These are phyloP conservation scores for Kentomonas sorsogonicus DNA, from an alignment of 208 protist genomes.

Conservation along the genomic window DNA sequence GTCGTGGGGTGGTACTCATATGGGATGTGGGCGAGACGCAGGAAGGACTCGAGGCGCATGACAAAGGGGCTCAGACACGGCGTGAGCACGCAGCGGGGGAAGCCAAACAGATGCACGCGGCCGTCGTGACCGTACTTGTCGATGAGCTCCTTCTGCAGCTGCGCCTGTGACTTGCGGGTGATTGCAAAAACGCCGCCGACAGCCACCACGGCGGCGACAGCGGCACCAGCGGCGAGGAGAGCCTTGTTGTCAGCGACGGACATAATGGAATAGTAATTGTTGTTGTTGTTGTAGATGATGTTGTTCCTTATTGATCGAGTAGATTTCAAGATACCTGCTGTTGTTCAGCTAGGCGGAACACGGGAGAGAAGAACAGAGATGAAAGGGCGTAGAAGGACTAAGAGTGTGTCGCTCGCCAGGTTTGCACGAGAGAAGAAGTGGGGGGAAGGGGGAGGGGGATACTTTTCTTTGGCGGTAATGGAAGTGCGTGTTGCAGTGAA, in stretches of 20 bases:
- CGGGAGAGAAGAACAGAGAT: no score
- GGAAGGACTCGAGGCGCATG: slow-evolving; percentile 24
- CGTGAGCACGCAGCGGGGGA: slow-evolving; percentile 16
- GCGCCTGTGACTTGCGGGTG: background rate
- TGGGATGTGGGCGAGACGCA: slow-evolving; percentile 19
- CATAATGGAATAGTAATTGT: background rate
- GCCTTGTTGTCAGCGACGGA: slow-evolving; percentile 14
- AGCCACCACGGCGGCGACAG: slow-evolving; percentile 1
- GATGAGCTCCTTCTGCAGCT: slow-evolving; percentile 10
- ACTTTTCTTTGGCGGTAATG: background rate
- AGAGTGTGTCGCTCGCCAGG: background rate
- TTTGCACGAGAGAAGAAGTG: background rate
- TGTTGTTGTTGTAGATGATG: background rate
- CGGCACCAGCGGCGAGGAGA: slow-evolving; percentile 6
- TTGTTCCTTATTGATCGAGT: background rate
- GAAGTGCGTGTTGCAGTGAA: no score
- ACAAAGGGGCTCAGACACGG: slow-evolving; percentile 11
- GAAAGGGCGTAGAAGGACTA: no score
- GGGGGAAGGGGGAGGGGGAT: background rate
- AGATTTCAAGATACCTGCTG: background rate
- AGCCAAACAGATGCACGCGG: slow-evolving; percentile 20
- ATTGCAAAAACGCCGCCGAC: slow-evolving; percentile 8
- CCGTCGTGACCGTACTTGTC: no score
- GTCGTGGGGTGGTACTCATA: slow-evolving; percentile 12
- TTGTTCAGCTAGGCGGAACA: background rate